Conservation (phyloP, 1,139 yeast genomes). For the Pneumocystis wakefieldiae region DNA sequence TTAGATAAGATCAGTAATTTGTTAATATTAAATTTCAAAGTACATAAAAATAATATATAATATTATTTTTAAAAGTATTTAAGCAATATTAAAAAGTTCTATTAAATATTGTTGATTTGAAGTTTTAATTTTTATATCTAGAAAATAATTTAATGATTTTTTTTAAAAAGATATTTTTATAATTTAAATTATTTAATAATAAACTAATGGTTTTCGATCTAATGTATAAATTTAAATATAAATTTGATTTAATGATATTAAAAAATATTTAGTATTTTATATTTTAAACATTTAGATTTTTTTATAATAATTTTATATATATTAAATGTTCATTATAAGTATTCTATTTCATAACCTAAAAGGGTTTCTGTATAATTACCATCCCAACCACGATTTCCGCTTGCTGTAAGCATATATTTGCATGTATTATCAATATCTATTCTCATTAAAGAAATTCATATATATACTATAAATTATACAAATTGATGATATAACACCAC, state of each 20-base stretch:
- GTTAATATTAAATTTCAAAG: too few relatives aligned
- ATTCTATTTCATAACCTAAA: conserved; percentile 56
- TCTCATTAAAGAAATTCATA: conserved; percentile 20
- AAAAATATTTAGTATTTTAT: neutral
- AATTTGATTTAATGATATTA: neutral
- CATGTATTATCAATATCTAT: conserved; percentile 62
- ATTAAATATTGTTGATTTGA: too few relatives aligned
- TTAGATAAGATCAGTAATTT: too few relatives aligned
- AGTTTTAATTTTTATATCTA: too few relatives aligned
- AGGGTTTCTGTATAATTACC: conserved; percentile 66
- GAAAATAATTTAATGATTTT: too few relatives aligned
- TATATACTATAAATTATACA: conserved; percentile 28
- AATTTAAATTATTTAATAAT: neutral
- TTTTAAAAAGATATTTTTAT: too few relatives aligned
- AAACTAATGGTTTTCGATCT: neutral
- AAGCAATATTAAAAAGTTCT: too few relatives aligned
- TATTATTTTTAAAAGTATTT: too few relatives aligned
- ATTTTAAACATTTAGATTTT: neutral
- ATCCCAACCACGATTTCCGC: conserved; percentile 95
- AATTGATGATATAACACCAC: conserved; percentile 34
- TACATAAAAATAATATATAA: too few relatives aligned
- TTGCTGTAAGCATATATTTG: conserved; percentile 72
- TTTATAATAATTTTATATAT: neutral
- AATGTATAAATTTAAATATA: neutral
- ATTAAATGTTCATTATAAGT: conserved; percentile 8